phyloP scores from a whole-genome alignment of 164 flowering plant species.

The Cinnamomum chago region DNA sequence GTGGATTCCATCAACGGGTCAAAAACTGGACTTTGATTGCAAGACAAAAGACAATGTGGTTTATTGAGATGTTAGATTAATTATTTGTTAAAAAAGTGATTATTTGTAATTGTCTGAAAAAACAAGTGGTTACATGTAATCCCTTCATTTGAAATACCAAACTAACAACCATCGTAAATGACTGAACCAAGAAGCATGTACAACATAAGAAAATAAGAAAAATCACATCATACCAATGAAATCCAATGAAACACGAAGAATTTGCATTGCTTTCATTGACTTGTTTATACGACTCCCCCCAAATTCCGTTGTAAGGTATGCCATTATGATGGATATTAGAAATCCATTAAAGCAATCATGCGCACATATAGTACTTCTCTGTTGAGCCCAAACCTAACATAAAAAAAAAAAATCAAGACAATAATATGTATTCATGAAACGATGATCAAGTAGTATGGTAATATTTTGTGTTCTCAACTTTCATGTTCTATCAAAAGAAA shows the following conservation, averaged over 20 bases:
- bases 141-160: too few species aligned
- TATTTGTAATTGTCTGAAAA: not conserved
- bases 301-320: slow-evolving; percentile 57
- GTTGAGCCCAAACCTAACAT: slow-evolving; percentile 88
- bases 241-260: slow-evolving; percentile 63
- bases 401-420: not conserved
- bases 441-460: not conserved
- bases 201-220: not conserved
- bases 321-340: slow-evolving; percentile 60
- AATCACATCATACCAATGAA: slow-evolving; percentile 60
- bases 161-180: not conserved
- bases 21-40: too few species aligned
- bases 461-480: not conserved
- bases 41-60: too few species aligned
- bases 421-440: not conserved
- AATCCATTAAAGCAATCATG: slow-evolving; percentile 86
- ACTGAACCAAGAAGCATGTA: not conserved
- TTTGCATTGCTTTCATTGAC: slow-evolving; percentile 72
- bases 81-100: not conserved
- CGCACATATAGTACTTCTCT: slow-evolving; percentile 55
- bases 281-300: slow-evolving; percentile 43
- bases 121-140: too few species aligned
- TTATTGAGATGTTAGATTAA: too few species aligned
- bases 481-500: not conserved
- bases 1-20: too few species aligned